Evolutionary conservation across 306 rosid genomes (phyloP), one percentile per base, ranked within the genome.

Genomic region (Vigna hirtella): DNA sequence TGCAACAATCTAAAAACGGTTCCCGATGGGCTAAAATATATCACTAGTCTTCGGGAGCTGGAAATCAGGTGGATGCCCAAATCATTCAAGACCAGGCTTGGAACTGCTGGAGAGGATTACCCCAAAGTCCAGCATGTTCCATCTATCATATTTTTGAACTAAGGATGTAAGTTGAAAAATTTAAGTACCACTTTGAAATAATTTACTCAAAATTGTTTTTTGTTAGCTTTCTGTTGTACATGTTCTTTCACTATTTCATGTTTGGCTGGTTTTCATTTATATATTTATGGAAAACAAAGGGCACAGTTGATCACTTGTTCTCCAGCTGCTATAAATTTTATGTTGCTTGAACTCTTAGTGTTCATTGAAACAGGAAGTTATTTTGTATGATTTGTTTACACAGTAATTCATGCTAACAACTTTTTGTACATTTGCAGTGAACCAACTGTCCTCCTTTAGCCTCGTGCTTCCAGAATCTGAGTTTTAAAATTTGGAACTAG

Each of bases 61-160:
- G 83, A 81, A 77, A 28, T 88, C 14, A 69, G 64, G 16, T 52
- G 66, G 75, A 90, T 90, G 90, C 73, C 78, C 5, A 81, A 22
- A n/a, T 56, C 75, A 28, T 85, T 88, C 79, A 73, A 68, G 34
- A 70, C 52, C 7, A 83, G 72, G 63, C 72, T 90, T 63, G 86
- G 18, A 57, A 18, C 51, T 73, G 69, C 45, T 32, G 88, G 90
- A 57, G 86, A 80, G 62, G 89, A 88, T 61, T 86, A 74, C 72
- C 52, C 78, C 78, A 84, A 80, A 71, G 83, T 90, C 20, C 66
- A 81, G 18, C 87, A 88, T 69, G 83, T 90, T n/a, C 90, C 91
- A 24, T 82, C 79, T 17, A 59, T 81, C 56, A 56, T 81, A 5
- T 74, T 81, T 67, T 49, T 81, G 4, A 74, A 81, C 28, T 81